A percentile compares a stretch with the other conserved stretches of the same genome.
Conservation (phyloP, 257 asterid genomes). For the Jaltomata sinuosa region DNA sequence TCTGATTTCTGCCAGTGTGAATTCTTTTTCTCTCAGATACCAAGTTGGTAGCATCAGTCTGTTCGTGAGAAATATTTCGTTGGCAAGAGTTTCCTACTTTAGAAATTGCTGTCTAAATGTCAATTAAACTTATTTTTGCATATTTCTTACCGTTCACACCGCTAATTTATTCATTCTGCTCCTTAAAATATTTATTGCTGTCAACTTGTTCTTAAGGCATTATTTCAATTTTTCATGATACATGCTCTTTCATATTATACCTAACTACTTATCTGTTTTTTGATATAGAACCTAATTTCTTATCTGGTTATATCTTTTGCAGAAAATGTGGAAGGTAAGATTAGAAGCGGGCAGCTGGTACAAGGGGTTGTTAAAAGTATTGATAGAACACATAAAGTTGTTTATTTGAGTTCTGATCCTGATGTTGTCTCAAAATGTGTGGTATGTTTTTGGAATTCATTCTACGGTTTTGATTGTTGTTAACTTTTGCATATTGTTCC, state of each 20-base stretch:
- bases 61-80: neutral
- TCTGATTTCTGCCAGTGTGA: neutral
- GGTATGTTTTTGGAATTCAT: slow-evolving; percentile 37
- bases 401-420: slow-evolving; percentile 66
- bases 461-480: neutral
- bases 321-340: slow-evolving; percentile 35
- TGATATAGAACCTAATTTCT: slow-evolving; percentile 1
- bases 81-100: neutral
- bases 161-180: neutral
- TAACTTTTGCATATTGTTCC: neutral
- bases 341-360: slow-evolving; percentile 51
- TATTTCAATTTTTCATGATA: neutral
- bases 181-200: neutral
- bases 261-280: neutral
- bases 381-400: slow-evolving; percentile 68
- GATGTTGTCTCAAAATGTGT: slow-evolving; percentile 57
- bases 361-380: slow-evolving; percentile 78
- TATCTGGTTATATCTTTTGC: slow-evolving; percentile 6
- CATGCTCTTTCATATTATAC: neutral
- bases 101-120: neutral
- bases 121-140: neutral
- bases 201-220: neutral
- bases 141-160: neutral
- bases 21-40: neutral
- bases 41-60: neutral